A percentile compares a stretch with the other conserved stretches of the same genome.
Conservation (phyloP, 2,329 filamentous ascomycete genomes). For the Berkeleyomyces rouxiae region DNA sequence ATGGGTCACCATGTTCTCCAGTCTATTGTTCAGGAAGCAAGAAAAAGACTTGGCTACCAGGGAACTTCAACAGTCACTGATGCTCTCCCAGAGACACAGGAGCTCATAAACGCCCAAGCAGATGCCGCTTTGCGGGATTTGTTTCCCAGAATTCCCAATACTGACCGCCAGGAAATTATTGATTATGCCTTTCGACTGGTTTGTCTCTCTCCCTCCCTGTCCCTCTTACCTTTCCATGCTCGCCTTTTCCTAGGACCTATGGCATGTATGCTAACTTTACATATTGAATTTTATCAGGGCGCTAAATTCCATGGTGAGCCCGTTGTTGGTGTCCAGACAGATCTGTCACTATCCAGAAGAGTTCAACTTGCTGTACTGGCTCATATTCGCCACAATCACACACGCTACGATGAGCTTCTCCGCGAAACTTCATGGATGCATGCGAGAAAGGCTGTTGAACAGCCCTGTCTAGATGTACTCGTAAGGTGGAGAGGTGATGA, state of each 20-base stretch:
- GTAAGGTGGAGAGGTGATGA: slow-evolving; percentile 59
- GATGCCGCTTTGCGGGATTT: slow-evolving; percentile 45
- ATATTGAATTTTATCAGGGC: slow-evolving; percentile 23
- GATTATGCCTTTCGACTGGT: slow-evolving; percentile 47
- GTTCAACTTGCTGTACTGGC: slow-evolving; percentile 50
- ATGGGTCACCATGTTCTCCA: slow-evolving; percentile 44
- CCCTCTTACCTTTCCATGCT: neutral
- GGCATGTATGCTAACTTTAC: neutral
- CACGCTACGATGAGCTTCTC: slow-evolving; percentile 45
- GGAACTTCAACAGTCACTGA: slow-evolving; percentile 26
- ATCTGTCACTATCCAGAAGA: slow-evolving; percentile 41
- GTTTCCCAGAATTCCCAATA: slow-evolving; percentile 49
- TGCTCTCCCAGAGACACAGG: slow-evolving; percentile 41
- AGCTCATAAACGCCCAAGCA: slow-evolving; percentile 44
- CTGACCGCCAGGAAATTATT: slow-evolving; percentile 45
- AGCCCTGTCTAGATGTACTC: slow-evolving; percentile 44
- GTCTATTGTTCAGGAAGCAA: slow-evolving; percentile 41
- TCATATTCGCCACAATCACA: slow-evolving; percentile 51
- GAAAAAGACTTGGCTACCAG: slow-evolving; percentile 17
- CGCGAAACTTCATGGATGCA: slow-evolving; percentile 41
- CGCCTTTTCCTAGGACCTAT: neutral
- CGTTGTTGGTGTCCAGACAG: slow-evolving; percentile 39
- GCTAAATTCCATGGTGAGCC: slow-evolving; percentile 33
- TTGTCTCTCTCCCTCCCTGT: slow-evolving; percentile 17
- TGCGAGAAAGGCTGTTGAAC: slow-evolving; percentile 44